Evolutionary conservation across 2,329 filamentous ascomycete genomes (phyloP).

Genomic region (Zymoseptoria crescenta): DNA sequence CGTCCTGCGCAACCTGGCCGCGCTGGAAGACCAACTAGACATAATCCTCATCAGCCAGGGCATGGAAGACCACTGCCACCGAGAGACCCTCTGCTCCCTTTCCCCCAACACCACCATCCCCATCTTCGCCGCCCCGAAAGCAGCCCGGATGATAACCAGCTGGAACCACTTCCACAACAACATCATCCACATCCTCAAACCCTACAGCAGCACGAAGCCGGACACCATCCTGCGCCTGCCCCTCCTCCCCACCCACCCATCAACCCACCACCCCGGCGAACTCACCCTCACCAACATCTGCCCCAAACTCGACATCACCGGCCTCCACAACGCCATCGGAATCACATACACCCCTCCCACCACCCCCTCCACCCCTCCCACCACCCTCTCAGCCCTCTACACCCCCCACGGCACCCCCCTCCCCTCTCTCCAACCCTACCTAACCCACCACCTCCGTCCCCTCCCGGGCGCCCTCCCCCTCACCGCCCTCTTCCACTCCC

Average conservation of each 20-base stretch:
- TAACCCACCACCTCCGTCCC: conserved; percentile 48
- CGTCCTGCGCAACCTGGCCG: conserved; percentile 50
- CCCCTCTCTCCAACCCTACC: conserved; percentile 47
- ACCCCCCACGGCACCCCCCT: conserved; percentile 57
- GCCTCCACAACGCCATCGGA: conserved; percentile 58
- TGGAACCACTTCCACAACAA: conserved; percentile 61
- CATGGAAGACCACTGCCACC: conserved; percentile 63
- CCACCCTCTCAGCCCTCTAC: conserved; percentile 51
- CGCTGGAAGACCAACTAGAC: conserved; percentile 47
- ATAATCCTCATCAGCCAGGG: conserved; percentile 53
- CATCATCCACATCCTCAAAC: conserved; percentile 36
- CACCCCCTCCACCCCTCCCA: conserved; percentile 20
- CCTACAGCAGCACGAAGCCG: conserved; percentile 35
- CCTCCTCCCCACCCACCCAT: conserved; percentile 39
- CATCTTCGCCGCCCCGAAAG: conserved; percentile 59
- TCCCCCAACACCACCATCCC: conserved; percentile 47
- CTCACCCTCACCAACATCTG: conserved; percentile 62
- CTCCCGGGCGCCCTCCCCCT: conserved; percentile 51
- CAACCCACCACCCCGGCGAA: conserved; percentile 53
- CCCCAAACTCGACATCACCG: conserved; percentile 52
- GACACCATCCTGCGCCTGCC: conserved; percentile 41
- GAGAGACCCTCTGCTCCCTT: conserved; percentile 59
- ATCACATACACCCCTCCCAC: conserved; percentile 62
- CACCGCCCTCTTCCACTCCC: conserved; percentile 57
- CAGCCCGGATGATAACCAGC: conserved; percentile 56